Evolutionary conservation across 495 filamentous ascomycete genomes (phyloP), one percentile per base, ranked within the genome.

Genomic region (Xylona heveae): DNA sequence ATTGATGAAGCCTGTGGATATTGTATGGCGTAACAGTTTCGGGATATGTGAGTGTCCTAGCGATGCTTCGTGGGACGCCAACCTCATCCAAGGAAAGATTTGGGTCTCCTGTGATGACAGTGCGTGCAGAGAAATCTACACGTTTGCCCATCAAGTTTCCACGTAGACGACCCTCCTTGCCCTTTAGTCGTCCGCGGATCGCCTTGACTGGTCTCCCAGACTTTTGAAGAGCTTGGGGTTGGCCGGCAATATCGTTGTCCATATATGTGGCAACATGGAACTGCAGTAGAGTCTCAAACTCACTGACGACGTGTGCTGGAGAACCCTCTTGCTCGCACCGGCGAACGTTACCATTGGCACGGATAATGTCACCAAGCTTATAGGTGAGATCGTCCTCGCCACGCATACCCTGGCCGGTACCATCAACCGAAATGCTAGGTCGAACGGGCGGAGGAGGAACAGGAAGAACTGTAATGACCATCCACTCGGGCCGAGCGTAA

Each of bases 91-190:
- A 62, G 16, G 81, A 90, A 39, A 95, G 59, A 44, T 94, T 94
- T 12, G 88, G 90, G 49, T 99, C 88, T 50, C 88, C 88, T 34
- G 88, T 97, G 47, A 95, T 97, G 52, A 99, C 88, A 18, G 88
- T 99, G 72, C 88, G 90, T 12, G 88, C 90, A 1, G 88, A 99
- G 52, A 99, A 99, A 46, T 99, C 88, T 20, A 99, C 88, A 65
- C 88, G 88, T 55, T 99, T 99, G 24, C 88, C 88, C 88, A 97
- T 97, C 58, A 95, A 63, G 47, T 95, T 99, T 43, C 90, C 88
- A 51, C 88, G 79, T 10, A 99, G 62, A 56, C 88, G 80, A 45
- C 88, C 88, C 52, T 99, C 88, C 48, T 99, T 99, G 35, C 90
- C 88, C 63, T 99, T 99, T 42, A 99, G 55, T 57, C 88, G 82